Conservation (phyloP, 2,329 filamentous ascomycete genomes). For the Cryphonectria naterciae region DNA sequence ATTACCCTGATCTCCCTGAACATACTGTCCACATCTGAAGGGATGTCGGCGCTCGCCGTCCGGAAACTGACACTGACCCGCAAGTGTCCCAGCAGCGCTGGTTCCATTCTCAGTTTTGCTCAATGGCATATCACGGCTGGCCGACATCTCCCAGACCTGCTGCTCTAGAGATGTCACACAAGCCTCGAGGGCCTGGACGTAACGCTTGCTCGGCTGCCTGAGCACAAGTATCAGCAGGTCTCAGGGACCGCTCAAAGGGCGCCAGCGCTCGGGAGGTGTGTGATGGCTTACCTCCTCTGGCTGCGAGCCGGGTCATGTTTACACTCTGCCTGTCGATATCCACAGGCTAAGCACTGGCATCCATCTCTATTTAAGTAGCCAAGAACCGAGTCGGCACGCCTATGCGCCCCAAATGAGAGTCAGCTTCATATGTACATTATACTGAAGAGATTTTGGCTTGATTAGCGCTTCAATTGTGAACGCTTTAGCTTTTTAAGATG, state of each 20-base stretch:
- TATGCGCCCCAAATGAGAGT: no score
- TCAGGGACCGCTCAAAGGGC: not conserved
- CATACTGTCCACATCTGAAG: not conserved
- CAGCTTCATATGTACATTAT: no score
- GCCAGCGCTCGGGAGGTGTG: not conserved
- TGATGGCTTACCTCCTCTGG: not conserved
- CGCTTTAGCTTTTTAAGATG: no score
- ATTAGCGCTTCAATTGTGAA: no score
- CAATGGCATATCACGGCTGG: not conserved
- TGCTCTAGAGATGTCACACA: constrained; percentile 30
- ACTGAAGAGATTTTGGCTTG: no score
- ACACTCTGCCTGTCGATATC: not conserved
- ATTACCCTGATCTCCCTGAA: not conserved
- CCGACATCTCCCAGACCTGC: not conserved
- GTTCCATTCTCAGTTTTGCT: not conserved
- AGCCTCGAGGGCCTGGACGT: constrained; percentile 33
- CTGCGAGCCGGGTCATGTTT: not conserved
- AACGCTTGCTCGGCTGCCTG: constrained; percentile 35
- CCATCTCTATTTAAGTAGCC: no score
- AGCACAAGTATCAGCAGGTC: not conserved
- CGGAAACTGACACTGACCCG: not conserved
- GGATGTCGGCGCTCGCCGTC: not conserved
- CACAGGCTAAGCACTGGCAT: not conserved
- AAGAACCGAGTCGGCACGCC: no score
- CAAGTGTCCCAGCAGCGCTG: not conserved